These are phyloP conservation scores for Aspergillus biplanus DNA, from an alignment of 495 filamentous ascomycete genomes.

Conservation along the genomic window DNA sequence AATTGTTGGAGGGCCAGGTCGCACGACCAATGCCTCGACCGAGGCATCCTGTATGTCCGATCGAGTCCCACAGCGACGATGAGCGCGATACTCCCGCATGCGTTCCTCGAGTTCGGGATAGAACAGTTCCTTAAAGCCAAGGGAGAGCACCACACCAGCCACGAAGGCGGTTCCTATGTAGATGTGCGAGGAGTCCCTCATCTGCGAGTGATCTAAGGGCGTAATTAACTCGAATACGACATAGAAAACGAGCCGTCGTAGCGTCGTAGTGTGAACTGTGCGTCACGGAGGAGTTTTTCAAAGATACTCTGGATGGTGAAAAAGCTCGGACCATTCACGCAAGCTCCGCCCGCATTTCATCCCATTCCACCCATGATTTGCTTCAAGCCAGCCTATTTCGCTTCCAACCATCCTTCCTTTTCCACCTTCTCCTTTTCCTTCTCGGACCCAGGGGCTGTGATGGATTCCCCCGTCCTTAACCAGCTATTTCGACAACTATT, in stretches of 20 bases:
- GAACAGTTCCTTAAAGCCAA: slow-evolving; percentile 70
- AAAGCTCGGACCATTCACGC: slow-evolving; percentile 36
- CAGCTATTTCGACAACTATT: slow-evolving; percentile 86
- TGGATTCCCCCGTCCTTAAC: slow-evolving; percentile 82
- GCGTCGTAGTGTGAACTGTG: neutral
- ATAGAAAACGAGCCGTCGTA: neutral
- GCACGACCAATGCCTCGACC: slow-evolving; percentile 28
- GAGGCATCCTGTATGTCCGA: slow-evolving; percentile 3
- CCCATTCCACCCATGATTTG: neutral
- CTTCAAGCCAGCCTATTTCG: slow-evolving; percentile 10
- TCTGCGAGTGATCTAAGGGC: neutral
- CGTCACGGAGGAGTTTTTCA: neutral
- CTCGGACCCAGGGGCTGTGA: slow-evolving; percentile 35
- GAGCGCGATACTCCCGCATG: slow-evolving; percentile 50
- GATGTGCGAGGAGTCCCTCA: slow-evolving; percentile 38
- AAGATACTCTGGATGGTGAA: slow-evolving; percentile 15
- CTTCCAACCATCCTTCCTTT: slow-evolving; percentile 15
- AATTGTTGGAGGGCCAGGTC: slow-evolving; percentile 45
- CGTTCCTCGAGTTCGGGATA: slow-evolving; percentile 68
- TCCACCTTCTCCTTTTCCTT: neutral
- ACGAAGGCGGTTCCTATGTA: slow-evolving; percentile 70
- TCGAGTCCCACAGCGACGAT: slow-evolving; percentile 13
- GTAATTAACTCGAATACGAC: neutral
- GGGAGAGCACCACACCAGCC: slow-evolving; percentile 70
- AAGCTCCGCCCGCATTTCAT: slow-evolving; percentile 24